phyloP scores from a whole-genome alignment of 1,139 yeast species.

The Debaryomycetaceae sp. region DNA sequence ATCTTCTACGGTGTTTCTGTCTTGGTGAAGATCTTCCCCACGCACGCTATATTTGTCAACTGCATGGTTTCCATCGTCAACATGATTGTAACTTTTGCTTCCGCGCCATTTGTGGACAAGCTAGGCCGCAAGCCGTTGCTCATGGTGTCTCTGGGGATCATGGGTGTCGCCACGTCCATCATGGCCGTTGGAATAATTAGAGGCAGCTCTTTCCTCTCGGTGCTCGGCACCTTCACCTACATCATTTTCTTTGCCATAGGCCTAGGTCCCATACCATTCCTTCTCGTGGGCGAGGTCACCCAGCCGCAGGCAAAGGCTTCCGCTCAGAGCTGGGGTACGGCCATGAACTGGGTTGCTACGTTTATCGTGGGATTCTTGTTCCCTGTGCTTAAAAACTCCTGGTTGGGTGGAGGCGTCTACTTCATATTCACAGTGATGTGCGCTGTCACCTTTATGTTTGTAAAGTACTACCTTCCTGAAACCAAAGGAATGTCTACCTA shows the following conservation, averaged over 20 bases:
- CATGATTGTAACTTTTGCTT: conserved; percentile 63
- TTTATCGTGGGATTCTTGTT: conserved; percentile 77
- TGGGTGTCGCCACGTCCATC: conserved; percentile 63
- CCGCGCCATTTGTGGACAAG: conserved; percentile 71
- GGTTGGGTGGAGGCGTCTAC: conserved; percentile 80
- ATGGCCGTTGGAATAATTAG: conserved; percentile 65
- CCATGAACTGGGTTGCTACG: conserved; percentile 88
- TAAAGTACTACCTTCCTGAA: conserved; percentile 61
- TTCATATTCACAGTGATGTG: conserved; percentile 64
- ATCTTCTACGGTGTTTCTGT: conserved; percentile 90
- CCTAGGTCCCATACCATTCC: conserved; percentile 90
- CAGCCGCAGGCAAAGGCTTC: conserved; percentile 75
- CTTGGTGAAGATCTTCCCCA: conserved; percentile 65
- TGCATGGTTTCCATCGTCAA: conserved; percentile 73
- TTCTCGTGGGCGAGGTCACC: conserved; percentile 84
- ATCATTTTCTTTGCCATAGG: conserved; percentile 88
- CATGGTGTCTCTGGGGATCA: conserved; percentile 58
- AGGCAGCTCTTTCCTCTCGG: conserved; percentile 50
- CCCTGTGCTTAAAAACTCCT: conserved; percentile 60
- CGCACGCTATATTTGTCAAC: conserved; percentile 65
- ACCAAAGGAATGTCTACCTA: conserved; percentile 65
- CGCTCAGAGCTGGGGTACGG: conserved; percentile 91
- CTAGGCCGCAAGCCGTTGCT: conserved; percentile 77
- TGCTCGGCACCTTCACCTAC: conserved; percentile 65
- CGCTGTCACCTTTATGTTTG: conserved; percentile 44